phyloP scores from a whole-genome alignment of 2,329 filamentous ascomycete genomes.

The Diaporthe amygdali region DNA sequence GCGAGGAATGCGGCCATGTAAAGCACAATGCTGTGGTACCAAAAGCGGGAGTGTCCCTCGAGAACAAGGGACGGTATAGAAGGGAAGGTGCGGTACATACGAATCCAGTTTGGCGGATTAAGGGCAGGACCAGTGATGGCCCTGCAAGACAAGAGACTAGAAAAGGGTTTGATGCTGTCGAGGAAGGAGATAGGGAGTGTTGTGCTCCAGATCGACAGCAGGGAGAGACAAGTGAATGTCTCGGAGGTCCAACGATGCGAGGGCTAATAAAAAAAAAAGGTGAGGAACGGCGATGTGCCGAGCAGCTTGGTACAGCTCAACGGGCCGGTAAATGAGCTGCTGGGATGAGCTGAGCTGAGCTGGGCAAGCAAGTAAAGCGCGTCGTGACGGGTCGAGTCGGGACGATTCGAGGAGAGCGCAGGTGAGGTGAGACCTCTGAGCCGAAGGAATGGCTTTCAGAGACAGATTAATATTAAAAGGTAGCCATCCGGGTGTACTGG shows the following conservation, averaged over 20 bases:
- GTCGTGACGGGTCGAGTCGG: conserved; percentile 4
- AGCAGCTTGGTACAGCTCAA: not conserved
- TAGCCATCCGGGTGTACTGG: conserved; percentile 16
- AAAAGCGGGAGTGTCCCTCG: not conserved
- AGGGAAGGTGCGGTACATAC: conserved; percentile 20
- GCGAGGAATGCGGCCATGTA: not conserved
- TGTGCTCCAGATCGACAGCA: conserved; percentile 8
- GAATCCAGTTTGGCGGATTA: conserved; percentile 26
- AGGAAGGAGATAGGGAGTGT: not conserved
- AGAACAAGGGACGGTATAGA: not conserved
- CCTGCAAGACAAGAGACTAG: conserved; percentile 18
- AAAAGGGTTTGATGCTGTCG: not conserved
- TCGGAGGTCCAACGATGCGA: conserved; percentile 2
- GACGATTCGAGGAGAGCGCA: not conserved
- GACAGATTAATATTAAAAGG: conserved; percentile 26
- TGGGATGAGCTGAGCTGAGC: not conserved
- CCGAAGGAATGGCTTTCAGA: conserved; percentile 18
- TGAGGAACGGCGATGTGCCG: not conserved
- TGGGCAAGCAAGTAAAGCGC: not conserved
- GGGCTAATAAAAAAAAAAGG: not conserved
- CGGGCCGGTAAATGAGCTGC: not conserved
- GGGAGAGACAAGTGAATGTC: conserved; percentile 20
- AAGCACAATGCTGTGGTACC: not conserved
- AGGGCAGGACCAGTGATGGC: conserved; percentile 22
- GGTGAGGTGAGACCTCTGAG: conserved; percentile 11